Percentiles rank a stretch among this genome's conserved stretches.
These are phyloP conservation scores for Candida wancherniae DNA, from an alignment of 805 yeast genomes.

Conservation along the genomic window DNA sequence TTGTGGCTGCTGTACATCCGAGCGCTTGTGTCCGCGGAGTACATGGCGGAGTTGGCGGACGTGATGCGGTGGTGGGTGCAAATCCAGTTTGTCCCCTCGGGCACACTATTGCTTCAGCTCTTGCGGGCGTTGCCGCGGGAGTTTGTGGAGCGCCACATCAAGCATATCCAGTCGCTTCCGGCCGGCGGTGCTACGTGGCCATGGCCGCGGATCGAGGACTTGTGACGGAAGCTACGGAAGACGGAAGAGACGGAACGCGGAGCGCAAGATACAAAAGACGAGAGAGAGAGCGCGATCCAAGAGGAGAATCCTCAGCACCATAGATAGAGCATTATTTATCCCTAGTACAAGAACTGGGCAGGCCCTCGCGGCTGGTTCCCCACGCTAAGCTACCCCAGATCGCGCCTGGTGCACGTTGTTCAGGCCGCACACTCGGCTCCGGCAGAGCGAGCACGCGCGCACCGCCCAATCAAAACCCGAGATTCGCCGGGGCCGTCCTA, in stretches of 20 bases:
- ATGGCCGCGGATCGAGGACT: constrained; percentile 16
- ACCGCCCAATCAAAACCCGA: constrained; percentile 7
- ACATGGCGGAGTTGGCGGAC: constrained; percentile 44
- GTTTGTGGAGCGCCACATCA: constrained; percentile 32
- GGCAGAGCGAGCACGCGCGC: background rate
- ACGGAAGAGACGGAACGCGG: no score
- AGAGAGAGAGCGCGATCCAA: no score
- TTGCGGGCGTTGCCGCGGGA: constrained; percentile 35
- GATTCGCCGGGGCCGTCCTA: constrained; percentile 7
- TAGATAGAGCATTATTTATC: no score
- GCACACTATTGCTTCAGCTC: constrained; percentile 35
- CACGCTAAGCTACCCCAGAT: no score
- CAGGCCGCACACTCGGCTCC: no score
- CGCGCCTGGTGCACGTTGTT: no score
- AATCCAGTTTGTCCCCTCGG: constrained; percentile 39
- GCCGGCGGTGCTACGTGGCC: constrained; percentile 12
- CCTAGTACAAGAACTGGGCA: no score
- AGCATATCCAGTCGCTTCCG: constrained; percentile 23
- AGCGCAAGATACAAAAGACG: no score
- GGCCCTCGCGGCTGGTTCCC: no score
- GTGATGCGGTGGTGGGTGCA: constrained; percentile 54
- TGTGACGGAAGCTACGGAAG: no score
- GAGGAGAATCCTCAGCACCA: no score
- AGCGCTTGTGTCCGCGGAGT: constrained; percentile 44
- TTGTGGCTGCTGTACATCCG: constrained; percentile 52